These are phyloP conservation scores for Dichotomopilus funicola DNA, from an alignment of 2,329 filamentous ascomycete species.

Conservation along the genomic window DNA sequence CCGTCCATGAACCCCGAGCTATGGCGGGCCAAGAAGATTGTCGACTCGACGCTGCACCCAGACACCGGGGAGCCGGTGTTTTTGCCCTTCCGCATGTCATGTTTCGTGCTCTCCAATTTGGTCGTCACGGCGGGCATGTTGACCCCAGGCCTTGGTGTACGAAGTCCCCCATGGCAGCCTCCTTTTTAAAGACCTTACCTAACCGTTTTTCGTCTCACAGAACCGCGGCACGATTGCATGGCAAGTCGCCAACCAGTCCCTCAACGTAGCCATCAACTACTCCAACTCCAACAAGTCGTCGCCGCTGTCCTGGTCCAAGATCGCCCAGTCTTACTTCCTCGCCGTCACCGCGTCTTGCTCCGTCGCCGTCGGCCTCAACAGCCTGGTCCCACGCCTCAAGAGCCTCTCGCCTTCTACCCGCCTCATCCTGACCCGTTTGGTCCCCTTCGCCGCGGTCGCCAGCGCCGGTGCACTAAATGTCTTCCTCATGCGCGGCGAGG, in stretches of 20 bases:
- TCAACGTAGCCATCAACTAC: conserved; percentile 97
- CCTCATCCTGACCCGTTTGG: conserved; percentile 73
- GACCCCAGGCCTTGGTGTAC: conserved; percentile 72
- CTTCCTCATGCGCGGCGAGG: conserved; percentile 94
- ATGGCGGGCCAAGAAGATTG: conserved; percentile 94
- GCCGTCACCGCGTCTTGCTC: conserved; percentile 91
- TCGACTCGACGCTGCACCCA: conserved; percentile 93
- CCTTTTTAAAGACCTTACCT: background rate
- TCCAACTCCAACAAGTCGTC: conserved; percentile 98
- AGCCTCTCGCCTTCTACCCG: conserved; percentile 67
- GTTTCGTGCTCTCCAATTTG: conserved; percentile 87
- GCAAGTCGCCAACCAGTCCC: conserved; percentile 94
- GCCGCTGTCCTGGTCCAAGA: conserved; percentile 70
- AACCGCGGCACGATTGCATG: conserved; percentile 74
- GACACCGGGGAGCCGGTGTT: conserved; percentile 91
- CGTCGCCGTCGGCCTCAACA: conserved; percentile 87
- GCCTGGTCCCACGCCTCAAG: conserved; percentile 78
- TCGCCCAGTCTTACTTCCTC: conserved; percentile 83
- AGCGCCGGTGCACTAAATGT: conserved; percentile 89
- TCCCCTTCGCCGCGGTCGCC: conserved; percentile 93
- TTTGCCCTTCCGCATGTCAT: conserved; percentile 95
- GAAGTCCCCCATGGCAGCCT: conserved; percentile 17
- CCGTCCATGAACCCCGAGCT: conserved; percentile 79
- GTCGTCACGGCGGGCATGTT: conserved; percentile 96
- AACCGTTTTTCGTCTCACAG: conserved; percentile 42